Evolutionary conservation across 78 protist species (phyloP).

Genomic region (Chrysochromulina parva): DNA sequence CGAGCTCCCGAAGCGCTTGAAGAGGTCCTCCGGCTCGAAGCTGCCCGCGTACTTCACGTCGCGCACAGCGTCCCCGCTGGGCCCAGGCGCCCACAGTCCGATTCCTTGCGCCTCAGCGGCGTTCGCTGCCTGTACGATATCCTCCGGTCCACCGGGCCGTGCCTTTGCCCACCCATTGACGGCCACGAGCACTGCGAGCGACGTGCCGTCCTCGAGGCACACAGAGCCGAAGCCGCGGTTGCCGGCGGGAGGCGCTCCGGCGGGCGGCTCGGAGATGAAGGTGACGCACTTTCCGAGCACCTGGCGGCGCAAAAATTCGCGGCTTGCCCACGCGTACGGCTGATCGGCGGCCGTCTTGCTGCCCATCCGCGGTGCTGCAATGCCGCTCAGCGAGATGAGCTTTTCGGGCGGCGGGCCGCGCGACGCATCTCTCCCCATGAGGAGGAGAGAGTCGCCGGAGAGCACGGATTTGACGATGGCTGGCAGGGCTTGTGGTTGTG

Average conservation of each 20-base stretch:
- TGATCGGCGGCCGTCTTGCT: not conserved
- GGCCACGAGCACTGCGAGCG: not conserved
- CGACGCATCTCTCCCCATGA: not conserved
- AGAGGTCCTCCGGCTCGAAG: not conserved
- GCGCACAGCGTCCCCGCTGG: not conserved
- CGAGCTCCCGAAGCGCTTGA: not conserved
- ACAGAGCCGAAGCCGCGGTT: not conserved
- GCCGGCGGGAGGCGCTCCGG: not conserved
- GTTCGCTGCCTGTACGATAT: too few relatives aligned
- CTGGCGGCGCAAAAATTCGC: slow-evolving; percentile 58
- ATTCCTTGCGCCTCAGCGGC: too few relatives aligned
- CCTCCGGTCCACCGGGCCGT: too few relatives aligned
- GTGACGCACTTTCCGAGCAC: slow-evolving; percentile 45
- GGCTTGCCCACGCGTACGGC: slow-evolving; percentile 65
- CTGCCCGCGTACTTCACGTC: not conserved
- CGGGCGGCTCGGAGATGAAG: not conserved
- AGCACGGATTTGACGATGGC: slow-evolving; percentile 7
- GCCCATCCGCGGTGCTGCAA: slow-evolving; percentile 21
- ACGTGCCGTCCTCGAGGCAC: not conserved
- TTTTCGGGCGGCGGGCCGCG: not conserved
- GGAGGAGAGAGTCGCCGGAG: slow-evolving; percentile 29
- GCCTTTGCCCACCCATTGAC: not conserved
- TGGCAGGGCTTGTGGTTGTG: not conserved
- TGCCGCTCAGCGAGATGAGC: not conserved
- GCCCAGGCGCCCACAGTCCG: not conserved